Conservation (phyloP, 352 stramenopile genomes). For the Chrysophaeum taylorii region DNA sequence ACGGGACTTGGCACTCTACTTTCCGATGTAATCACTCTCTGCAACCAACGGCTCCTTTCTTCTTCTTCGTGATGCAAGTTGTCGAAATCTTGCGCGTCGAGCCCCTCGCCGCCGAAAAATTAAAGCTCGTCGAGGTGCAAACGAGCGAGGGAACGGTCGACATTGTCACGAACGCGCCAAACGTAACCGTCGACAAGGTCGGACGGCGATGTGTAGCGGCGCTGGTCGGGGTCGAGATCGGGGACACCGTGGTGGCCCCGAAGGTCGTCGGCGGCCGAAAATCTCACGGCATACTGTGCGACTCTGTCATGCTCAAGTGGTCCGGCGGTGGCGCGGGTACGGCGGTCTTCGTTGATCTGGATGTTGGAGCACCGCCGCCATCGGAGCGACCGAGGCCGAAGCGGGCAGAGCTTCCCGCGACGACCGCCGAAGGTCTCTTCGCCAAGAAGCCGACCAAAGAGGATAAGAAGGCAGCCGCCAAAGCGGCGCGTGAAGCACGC, state of each 20-base stretch:
- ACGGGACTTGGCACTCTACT: too few species aligned
- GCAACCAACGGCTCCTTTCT: too few species aligned
- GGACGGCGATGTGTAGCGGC: conserved; percentile 25
- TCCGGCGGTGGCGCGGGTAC: conserved; percentile 42
- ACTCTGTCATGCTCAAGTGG: conserved; percentile 59
- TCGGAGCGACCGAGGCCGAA: conserved; percentile 33
- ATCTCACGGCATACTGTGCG: conserved; percentile 61
- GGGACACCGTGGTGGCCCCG: conserved; percentile 45
- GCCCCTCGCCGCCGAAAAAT: too few species aligned
- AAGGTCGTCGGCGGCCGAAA: conserved; percentile 48
- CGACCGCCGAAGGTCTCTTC: conserved; percentile 36
- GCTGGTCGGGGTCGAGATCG: conserved; percentile 24
- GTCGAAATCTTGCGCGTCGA: too few species aligned
- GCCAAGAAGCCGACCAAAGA: conserved; percentile 56
- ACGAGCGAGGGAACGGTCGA: too few species aligned
- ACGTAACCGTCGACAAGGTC: conserved; percentile 20
- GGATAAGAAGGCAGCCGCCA: conserved; percentile 51
- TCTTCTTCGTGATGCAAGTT: too few species aligned
- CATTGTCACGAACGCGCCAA: conserved; percentile 28
- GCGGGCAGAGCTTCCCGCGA: conserved; percentile 13
- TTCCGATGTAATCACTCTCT: too few species aligned
- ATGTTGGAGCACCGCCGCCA: conserved; percentile 39
- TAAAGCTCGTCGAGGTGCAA: too few species aligned
- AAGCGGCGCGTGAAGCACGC: conserved; percentile 29
- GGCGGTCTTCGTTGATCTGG: conserved; percentile 45